Evolutionary conservation across 352 stramenopile genomes (phyloP).

Genomic region (Aphanomyces cochlioides): DNA sequence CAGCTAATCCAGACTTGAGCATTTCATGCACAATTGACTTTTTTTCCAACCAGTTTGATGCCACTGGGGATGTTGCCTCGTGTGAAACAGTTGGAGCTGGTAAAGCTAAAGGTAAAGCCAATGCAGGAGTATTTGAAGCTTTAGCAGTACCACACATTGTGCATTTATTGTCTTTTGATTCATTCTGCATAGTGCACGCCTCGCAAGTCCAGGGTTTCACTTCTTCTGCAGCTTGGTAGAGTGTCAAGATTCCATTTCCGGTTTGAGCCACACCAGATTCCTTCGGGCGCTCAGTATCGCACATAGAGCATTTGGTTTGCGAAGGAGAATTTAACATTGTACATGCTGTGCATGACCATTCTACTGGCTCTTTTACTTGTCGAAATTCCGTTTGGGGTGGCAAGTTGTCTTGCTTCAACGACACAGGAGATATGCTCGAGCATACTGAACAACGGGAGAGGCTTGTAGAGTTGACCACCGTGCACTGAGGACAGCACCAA

Average conservation of each 20-base stretch:
- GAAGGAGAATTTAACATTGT: constrained; percentile 66
- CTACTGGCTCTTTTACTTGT: constrained; percentile 26
- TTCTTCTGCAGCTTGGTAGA: constrained; percentile 66
- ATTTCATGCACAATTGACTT: constrained; percentile 21
- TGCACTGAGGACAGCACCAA: constrained; percentile 82
- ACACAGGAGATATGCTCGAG: constrained; percentile 40
- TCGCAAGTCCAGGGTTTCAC: constrained; percentile 35
- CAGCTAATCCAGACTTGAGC: too few relatives aligned
- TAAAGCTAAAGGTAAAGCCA: neutral
- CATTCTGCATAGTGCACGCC: constrained; percentile 26
- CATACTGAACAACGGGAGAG: constrained; percentile 63
- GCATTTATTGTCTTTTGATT: constrained; percentile 12
- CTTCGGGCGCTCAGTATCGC: constrained; percentile 48
- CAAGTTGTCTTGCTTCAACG: constrained; percentile 33
- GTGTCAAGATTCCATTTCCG: constrained; percentile 54
- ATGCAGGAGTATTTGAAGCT: neutral
- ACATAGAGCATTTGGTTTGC: constrained; percentile 69
- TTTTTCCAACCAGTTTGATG: constrained; percentile 34
- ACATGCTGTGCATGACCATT: constrained; percentile 74
- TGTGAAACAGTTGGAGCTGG: neutral
- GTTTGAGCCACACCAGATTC: constrained; percentile 5
- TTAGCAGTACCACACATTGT: constrained; percentile 18
- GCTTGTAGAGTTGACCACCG: constrained; percentile 66
- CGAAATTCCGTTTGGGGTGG: constrained; percentile 19
- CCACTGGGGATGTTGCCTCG: neutral